Conservation (phyloP, 164 flowering plant species). For the Macadamia integrifolia region DNA sequence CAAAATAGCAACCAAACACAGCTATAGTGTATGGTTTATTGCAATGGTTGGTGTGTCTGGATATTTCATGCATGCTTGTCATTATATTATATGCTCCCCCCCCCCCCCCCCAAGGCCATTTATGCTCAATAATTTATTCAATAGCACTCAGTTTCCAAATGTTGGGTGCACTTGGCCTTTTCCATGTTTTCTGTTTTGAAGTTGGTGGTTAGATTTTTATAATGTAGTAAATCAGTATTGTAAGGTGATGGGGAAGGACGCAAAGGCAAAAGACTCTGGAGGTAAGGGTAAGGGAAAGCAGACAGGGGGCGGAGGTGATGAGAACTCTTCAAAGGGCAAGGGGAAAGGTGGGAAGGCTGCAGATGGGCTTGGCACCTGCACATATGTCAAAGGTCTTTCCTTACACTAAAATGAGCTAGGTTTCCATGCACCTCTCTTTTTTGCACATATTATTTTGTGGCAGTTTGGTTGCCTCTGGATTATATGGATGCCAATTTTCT, state of each 20-base stretch:
- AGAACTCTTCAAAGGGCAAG: conserved; percentile 72
- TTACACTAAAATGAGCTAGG: background rate
- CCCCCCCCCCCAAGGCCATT: no score
- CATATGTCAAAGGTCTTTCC: conserved; percentile 83
- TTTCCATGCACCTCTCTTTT: background rate
- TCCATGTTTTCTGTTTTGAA: no score
- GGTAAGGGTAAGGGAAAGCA: conserved; percentile 92
- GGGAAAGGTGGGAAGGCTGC: conserved; percentile 64
- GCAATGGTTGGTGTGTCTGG: no score
- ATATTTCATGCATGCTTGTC: no score
- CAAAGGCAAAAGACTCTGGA: conserved; percentile 50
- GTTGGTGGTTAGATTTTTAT: no score
- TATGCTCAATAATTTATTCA: no score
- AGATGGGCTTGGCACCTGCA: conserved; percentile 96
- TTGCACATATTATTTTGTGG: background rate
- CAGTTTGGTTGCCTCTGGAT: background rate
- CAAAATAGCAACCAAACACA: no score
- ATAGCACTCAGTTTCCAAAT: no score
- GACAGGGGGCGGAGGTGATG: conserved; percentile 62
- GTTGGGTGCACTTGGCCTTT: no score
- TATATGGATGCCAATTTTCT: background rate
- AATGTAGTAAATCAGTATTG: no score
- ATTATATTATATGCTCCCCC: no score
- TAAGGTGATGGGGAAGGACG: conserved; percentile 65
- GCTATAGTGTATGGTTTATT: no score